Evolutionary conservation across 805 yeast species (phyloP).

Genomic region (Isabelozyma heimii): DNA sequence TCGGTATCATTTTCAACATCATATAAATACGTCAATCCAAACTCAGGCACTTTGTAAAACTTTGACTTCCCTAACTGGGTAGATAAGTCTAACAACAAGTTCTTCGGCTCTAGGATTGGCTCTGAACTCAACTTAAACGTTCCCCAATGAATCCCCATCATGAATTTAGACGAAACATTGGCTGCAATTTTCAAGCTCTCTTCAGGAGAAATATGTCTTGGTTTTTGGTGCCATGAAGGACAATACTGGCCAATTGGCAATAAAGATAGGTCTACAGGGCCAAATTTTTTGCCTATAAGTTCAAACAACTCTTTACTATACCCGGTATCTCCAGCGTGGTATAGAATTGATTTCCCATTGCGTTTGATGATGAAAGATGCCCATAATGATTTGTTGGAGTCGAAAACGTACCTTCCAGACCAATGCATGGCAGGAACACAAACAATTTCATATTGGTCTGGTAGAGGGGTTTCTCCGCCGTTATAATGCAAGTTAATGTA

Average conservation of each 20-base stretch:
- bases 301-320: conserved; percentile 72
- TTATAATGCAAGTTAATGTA: conserved; percentile 32
- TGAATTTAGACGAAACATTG: conserved; percentile 56
- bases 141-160: conserved; percentile 96
- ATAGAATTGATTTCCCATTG: conserved; percentile 68
- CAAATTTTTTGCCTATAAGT: conserved; percentile 62
- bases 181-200: conserved; percentile 71
- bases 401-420: conserved; percentile 84
- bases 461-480: conserved; percentile 17
- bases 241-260: conserved; percentile 94
- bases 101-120: conserved; percentile 80
- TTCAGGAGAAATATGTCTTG: conserved; percentile 81
- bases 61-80: conserved; percentile 27
- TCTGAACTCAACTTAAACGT: conserved; percentile 89
- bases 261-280: conserved; percentile 58
- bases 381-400: conserved; percentile 83
- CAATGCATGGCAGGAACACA: conserved; percentile 97
- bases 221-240: conserved; percentile 91
- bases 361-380: conserved; percentile 75
- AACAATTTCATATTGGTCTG: conserved; percentile 68
- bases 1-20: conserved; percentile 25
- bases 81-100: conserved; percentile 52
- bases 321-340: conserved; percentile 96
- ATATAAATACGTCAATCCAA: conserved; percentile 69
- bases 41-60: conserved; percentile 61